These are phyloP conservation scores for Mycena albidolilacea DNA, from an alignment of 768 basidiomycete genomes.

Conservation along the genomic window DNA sequence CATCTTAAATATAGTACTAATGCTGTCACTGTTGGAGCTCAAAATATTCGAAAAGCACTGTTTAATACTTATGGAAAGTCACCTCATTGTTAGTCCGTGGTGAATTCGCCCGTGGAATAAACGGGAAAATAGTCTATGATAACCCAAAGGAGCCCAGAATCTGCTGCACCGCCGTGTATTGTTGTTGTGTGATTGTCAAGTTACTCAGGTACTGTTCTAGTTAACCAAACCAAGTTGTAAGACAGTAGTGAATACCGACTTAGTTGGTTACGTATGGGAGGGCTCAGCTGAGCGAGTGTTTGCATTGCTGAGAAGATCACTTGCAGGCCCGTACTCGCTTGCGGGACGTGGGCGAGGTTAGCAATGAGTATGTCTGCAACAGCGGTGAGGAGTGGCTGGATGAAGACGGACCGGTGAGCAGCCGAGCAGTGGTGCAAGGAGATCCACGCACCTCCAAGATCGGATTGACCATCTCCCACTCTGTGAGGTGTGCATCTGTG, in stretches of 20 bases:
- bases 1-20: no score
- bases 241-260: background rate
- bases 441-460: slow-evolving; percentile 26
- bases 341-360: background rate
- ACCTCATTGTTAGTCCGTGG: no score
- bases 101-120: no score
- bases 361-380: slow-evolving; percentile 3
- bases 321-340: background rate
- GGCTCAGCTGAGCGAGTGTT: background rate
- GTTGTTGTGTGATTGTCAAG: background rate
- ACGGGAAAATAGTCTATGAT: no score
- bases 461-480: slow-evolving; percentile 15
- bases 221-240: no score
- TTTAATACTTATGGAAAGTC: no score
- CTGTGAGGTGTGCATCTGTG: background rate
- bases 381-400: slow-evolving; percentile 6
- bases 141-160: no score
- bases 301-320: background rate
- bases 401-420: background rate
- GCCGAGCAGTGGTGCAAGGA: background rate
- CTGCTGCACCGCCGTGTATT: background rate
- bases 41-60: no score
- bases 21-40: no score
- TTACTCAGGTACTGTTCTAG: background rate
- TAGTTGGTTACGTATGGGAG: background rate